These are phyloP conservation scores for Amanita exitialis DNA, from an alignment of 768 basidiomycete genomes.

Conservation along the genomic window DNA sequence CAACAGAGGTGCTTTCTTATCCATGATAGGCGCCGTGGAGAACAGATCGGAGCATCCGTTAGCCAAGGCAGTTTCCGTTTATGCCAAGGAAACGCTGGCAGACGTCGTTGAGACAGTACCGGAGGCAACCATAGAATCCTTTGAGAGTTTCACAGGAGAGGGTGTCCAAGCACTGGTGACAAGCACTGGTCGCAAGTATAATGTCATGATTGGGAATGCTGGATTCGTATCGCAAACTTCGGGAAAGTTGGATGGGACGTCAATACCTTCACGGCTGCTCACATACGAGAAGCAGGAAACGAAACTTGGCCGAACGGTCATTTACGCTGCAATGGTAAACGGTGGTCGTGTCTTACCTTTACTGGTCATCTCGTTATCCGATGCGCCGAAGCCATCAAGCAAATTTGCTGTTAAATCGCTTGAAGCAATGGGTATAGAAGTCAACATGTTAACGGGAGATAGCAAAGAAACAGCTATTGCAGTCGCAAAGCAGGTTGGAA, in stretches of 20 bases:
- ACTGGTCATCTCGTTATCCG: constrained; percentile 77
- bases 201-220: constrained; percentile 67
- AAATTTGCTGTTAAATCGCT: constrained; percentile 73
- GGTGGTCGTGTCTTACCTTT: constrained; percentile 36
- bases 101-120: constrained; percentile 23
- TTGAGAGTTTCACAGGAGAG: constrained; percentile 84
- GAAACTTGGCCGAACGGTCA: constrained; percentile 68
- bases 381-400: constrained; percentile 81
- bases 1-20: constrained; percentile 48
- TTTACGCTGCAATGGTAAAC: constrained; percentile 66
- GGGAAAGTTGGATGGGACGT: constrained; percentile 21
- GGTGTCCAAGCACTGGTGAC: constrained; percentile 70
- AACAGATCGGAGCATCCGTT: constrained; percentile 93
- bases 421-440: constrained; percentile 83
- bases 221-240: constrained; percentile 47
- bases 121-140: constrained; percentile 51
- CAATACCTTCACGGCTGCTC: constrained; percentile 48
- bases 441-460: constrained; percentile 93
- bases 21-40: constrained; percentile 82
- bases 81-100: constrained; percentile 59
- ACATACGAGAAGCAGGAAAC: constrained; percentile 67
- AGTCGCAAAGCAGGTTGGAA: constrained; percentile 86
- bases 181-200: constrained; percentile 41
- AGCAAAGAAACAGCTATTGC: constrained; percentile 77
- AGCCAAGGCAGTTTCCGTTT: constrained; percentile 82